These are phyloP conservation scores for Angomonas deanei DNA, from an alignment of 208 protist genomes.

Conservation along the genomic window DNA sequence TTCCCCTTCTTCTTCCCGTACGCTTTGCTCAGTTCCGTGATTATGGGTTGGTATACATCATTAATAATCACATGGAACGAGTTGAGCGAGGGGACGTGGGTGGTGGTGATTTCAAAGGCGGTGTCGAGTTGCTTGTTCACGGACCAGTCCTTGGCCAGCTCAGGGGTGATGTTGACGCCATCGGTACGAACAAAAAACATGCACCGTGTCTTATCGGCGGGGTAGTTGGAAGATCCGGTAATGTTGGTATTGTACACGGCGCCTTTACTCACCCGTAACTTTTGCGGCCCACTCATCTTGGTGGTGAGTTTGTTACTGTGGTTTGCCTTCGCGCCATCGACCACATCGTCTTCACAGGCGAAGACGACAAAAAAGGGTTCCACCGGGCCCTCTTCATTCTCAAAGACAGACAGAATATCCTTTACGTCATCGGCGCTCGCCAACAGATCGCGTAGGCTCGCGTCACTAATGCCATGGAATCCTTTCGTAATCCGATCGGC, in stretches of 20 bases:
- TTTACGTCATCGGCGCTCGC: slow-evolving; percentile 21
- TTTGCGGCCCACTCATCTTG: slow-evolving; percentile 18
- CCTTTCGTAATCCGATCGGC: slow-evolving; percentile 37
- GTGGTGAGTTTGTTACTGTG: not conserved
- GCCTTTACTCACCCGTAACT: slow-evolving; percentile 48
- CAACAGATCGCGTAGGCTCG: slow-evolving; percentile 52
- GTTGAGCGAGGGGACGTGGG: slow-evolving; percentile 73
- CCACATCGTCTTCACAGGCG: slow-evolving; percentile 41
- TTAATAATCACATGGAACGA: slow-evolving; percentile 75
- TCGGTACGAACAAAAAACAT: slow-evolving; percentile 74
- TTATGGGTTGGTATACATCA: slow-evolving; percentile 73
- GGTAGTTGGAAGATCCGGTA: slow-evolving; percentile 67
- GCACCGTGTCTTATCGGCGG: slow-evolving; percentile 73
- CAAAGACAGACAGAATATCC: slow-evolving; percentile 52
- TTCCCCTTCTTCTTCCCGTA: slow-evolving; percentile 22
- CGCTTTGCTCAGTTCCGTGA: slow-evolving; percentile 56
- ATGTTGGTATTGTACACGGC: slow-evolving; percentile 80
- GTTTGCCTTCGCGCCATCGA: slow-evolving; percentile 7
- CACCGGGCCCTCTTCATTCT: slow-evolving; percentile 22
- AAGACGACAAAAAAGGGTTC: slow-evolving; percentile 56
- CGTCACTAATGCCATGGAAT: slow-evolving; percentile 55
- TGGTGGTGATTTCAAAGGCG: slow-evolving; percentile 75
- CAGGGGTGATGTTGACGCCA: slow-evolving; percentile 46
- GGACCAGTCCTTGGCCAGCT: slow-evolving; percentile 57
- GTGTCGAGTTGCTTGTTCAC: slow-evolving; percentile 57